These are phyloP conservation scores for Monosporozyma unispora DNA, from an alignment of 805 yeast species.

Conservation along the genomic window DNA sequence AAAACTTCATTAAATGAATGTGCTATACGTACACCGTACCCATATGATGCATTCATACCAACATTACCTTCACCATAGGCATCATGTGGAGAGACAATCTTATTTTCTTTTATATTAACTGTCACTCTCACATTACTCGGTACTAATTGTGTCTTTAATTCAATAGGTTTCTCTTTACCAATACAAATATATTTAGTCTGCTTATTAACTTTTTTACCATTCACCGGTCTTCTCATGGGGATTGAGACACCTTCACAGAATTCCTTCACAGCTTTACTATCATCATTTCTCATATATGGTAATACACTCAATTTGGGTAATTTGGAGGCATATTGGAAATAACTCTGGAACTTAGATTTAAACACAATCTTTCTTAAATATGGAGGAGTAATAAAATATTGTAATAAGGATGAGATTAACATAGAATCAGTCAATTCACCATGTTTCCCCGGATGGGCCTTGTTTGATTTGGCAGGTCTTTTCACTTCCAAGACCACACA, in stretches of 20 bases:
- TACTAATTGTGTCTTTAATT: constrained; percentile 49
- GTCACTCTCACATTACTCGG: constrained; percentile 79
- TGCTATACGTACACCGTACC: constrained; percentile 67
- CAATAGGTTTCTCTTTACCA: constrained; percentile 53
- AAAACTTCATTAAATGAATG: constrained; percentile 52
- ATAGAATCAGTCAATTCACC: constrained; percentile 32
- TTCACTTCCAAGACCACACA: constrained; percentile 56
- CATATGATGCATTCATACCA: constrained; percentile 56
- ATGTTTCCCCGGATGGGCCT: not conserved
- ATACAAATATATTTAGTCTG: constrained; percentile 71
- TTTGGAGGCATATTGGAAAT: constrained; percentile 54
- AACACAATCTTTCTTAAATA: constrained; percentile 63
- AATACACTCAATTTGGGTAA: constrained; percentile 65
- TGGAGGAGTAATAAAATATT: constrained; percentile 78
- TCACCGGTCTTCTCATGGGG: constrained; percentile 27
- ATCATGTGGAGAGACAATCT: constrained; percentile 58
- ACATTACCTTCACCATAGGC: constrained; percentile 50
- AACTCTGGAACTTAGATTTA: constrained; percentile 35
- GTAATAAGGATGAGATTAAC: constrained; percentile 60
- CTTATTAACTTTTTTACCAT: constrained; percentile 37
- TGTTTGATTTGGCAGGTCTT: constrained; percentile 6
- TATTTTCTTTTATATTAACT: constrained; percentile 52
- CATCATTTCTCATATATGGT: constrained; percentile 53
- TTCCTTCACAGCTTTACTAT: constrained; percentile 31
- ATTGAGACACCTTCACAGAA: constrained; percentile 55